Evolutionary conservation across 148 eudicot species (phyloP).

Genomic region (Camellia japonica): DNA sequence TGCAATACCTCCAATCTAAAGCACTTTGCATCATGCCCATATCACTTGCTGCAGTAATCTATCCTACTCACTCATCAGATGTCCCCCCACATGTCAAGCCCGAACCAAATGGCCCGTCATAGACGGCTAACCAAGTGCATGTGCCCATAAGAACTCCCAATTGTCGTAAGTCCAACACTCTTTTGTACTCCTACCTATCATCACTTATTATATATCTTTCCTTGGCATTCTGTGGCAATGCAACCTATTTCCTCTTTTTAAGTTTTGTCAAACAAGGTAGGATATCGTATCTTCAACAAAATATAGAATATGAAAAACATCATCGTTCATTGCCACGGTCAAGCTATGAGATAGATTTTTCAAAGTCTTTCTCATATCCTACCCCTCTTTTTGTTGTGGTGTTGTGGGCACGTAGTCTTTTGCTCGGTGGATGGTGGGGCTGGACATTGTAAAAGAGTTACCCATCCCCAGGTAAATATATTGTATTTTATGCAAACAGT

Average conservation of each 20-base stretch:
- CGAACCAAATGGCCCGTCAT: slow-evolving; percentile 42
- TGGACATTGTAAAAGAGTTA: slow-evolving; percentile 17
- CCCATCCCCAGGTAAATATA: background rate
- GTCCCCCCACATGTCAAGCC: slow-evolving; percentile 34
- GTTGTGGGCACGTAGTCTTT: background rate
- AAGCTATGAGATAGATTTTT: slow-evolving; percentile 12
- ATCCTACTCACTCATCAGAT: slow-evolving; percentile 35
- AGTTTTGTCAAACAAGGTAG: slow-evolving; percentile 7
- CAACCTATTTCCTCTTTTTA: background rate
- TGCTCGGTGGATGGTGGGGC: slow-evolving; percentile 8
- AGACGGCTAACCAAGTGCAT: slow-evolving; percentile 9
- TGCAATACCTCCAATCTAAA: slow-evolving; percentile 73
- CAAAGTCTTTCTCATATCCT: background rate
- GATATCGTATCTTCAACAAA: background rate
- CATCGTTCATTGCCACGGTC: background rate
- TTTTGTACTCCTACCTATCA: background rate
- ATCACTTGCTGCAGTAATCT: slow-evolving; percentile 63
- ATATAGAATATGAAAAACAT: background rate
- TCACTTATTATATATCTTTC: background rate
- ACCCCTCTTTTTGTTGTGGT: background rate
- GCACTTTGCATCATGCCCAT: slow-evolving; percentile 73
- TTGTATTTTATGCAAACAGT: background rate
- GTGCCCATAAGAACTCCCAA: slow-evolving; percentile 30
- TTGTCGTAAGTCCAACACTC: background rate
- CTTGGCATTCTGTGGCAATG: slow-evolving; percentile 17